Evolutionary conservation across 2,329 filamentous ascomycete genomes (phyloP), one percentile per base, ranked within the genome.

Genomic region (Bipolaris zeicola): DNA sequence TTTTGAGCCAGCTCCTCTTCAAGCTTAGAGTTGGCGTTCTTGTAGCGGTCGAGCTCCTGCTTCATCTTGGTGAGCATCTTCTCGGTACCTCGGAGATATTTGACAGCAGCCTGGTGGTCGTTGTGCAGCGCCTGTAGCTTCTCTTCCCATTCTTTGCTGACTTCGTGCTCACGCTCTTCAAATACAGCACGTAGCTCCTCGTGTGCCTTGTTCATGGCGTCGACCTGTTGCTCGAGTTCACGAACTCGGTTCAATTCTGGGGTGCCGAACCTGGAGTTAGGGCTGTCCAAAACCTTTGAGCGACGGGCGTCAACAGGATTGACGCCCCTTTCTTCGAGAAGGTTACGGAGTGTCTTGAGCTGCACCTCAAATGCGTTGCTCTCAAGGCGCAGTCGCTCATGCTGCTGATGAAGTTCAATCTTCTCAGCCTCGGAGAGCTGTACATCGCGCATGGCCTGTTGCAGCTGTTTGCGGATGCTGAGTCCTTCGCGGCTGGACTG

Each of bases 1-100:
- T 69, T 65, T 76, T 83, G 65, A 83, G 89, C 84, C n/a, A 97
- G 81, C 69, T 97, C 92, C 44, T 87, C 85, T 76, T 95, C 93
- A 38, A 99, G 82, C 58, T 90, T 89, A 16, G 83, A 81, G 70
- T 97, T 97, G 59, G 95, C 90, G 11, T 87, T 79, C 83, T 98
- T 98, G 79, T 96, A 95, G 55, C 92, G 91, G 52, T 89, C 84
- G n/a, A 99, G 83, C 78, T 99, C 95, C 70, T 97, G 92, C 80
- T 98, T 98, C 83, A 99, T 94, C 76, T 96, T 94, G 77, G 95
- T 93, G 46, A 99, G 85, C 92, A 99, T 97, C 84, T 97, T 98
- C 78, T 99, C 95, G 1, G 95, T 98, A 56, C 95, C 95, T 77
- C 96, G 96, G 65, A 99, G 91, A 71, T 99, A 99, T 77, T 97